A percentile compares a stretch with the other conserved stretches of the same genome.
These are phyloP conservation scores for Grifola frondosa DNA, from an alignment of 1,284 basidiomycete species.

Conservation along the genomic window DNA sequence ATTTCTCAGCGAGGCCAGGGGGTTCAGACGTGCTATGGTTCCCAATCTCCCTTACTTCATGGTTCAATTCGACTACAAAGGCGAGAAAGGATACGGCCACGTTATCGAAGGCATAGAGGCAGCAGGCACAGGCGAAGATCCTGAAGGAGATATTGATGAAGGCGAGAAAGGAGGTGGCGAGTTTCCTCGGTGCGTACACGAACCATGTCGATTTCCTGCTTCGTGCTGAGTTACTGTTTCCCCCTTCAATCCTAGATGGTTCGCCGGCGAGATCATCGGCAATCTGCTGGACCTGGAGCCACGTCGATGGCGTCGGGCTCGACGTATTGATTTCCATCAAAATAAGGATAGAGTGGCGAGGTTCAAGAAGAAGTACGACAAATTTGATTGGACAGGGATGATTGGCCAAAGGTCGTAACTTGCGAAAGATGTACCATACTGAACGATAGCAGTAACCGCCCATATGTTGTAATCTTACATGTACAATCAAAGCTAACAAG, in stretches of 20 bases:
- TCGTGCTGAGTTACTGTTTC: neutral
- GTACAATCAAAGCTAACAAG: no score
- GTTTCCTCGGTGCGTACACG: constrained; percentile 72
- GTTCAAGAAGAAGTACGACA: constrained; percentile 69
- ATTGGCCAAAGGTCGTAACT: no score
- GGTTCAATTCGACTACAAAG: constrained; percentile 97
- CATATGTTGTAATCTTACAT: no score
- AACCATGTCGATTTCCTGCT: neutral
- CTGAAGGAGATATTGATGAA: constrained; percentile 66
- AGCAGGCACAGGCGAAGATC: constrained; percentile 59
- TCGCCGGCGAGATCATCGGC: constrained; percentile 94
- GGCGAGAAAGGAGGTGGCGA: constrained; percentile 87
- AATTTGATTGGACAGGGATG: constrained; percentile 80
- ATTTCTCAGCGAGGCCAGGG: constrained; percentile 88
- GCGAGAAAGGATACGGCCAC: constrained; percentile 96
- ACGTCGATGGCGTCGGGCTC: constrained; percentile 83
- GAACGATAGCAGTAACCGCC: no score
- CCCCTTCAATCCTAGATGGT: constrained; percentile 61
- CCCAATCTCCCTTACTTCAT: constrained; percentile 98
- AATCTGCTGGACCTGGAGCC: constrained; percentile 88
- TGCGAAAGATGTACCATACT: no score
- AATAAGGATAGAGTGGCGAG: constrained; percentile 69
- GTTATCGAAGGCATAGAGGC: constrained; percentile 88
- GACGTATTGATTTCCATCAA: constrained; percentile 65
- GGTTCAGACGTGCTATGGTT: constrained; percentile 91